A percentile compares a stretch with the other conserved stretches of the same genome.
Conservation (phyloP, 1,284 basidiomycete species). For the Cutaneotrichosporon arboriforme region DNA sequence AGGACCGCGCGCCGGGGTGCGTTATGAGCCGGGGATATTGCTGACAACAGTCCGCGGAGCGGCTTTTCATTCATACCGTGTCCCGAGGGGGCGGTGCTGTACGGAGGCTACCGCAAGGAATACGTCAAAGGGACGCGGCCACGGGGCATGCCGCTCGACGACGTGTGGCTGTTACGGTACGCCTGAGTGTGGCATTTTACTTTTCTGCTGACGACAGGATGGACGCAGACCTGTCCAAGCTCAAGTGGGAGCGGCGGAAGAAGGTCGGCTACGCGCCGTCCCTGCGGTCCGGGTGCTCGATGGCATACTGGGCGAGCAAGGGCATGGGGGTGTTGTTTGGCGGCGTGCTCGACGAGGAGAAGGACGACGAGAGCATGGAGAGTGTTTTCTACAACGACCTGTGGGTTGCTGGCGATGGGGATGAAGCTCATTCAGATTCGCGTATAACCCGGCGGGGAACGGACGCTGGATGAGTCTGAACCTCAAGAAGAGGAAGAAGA, state of each 20-base stretch:
- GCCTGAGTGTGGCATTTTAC: slow-evolving; percentile 16
- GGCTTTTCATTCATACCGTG: slow-evolving; percentile 83
- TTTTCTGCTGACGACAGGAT: slow-evolving; percentile 35
- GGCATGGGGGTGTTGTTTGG: slow-evolving; percentile 77
- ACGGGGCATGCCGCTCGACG: slow-evolving; percentile 80
- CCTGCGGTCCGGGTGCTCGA: slow-evolving; percentile 54
- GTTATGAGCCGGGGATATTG: background rate
- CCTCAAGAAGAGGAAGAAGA: slow-evolving; percentile 55
- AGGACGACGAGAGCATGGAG: slow-evolving; percentile 75
- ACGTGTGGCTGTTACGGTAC: slow-evolving; percentile 83
- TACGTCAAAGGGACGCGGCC: slow-evolving; percentile 82
- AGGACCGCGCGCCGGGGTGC: slow-evolving; percentile 58
- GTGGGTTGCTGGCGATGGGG: slow-evolving; percentile 47
- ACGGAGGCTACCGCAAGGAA: slow-evolving; percentile 92
- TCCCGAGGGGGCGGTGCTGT: slow-evolving; percentile 72
- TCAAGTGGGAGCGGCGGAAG: slow-evolving; percentile 84
- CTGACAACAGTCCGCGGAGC: slow-evolving; percentile 59
- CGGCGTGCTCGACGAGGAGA: slow-evolving; percentile 85
- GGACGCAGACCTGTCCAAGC: slow-evolving; percentile 52
- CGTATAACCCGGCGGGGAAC: slow-evolving; percentile 70
- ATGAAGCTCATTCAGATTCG: slow-evolving; percentile 58
- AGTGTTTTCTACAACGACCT: slow-evolving; percentile 80
- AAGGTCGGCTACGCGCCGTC: slow-evolving; percentile 68
- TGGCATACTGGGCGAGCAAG: slow-evolving; percentile 50
- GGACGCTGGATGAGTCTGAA: slow-evolving; percentile 76